Evolutionary conservation across 176 grass and related monocot genomes (phyloP).

Genomic region (Cocos nucifera): DNA sequence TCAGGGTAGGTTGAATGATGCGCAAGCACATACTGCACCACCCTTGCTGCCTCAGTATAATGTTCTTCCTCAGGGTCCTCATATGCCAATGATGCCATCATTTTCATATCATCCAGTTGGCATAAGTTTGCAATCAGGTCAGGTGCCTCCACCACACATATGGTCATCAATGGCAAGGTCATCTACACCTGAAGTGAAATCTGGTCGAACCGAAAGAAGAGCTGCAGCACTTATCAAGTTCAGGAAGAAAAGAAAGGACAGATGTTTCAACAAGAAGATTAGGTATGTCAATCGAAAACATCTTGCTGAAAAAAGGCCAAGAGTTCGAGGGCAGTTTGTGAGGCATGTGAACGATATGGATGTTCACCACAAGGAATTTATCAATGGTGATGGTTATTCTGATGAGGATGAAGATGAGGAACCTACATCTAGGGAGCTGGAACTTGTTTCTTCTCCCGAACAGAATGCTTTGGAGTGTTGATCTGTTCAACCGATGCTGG

Average conservation of each 20-base stretch:
- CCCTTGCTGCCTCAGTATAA: conserved; percentile 51
- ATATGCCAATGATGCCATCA: conserved; percentile 39
- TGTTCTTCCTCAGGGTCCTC: conserved; percentile 46
- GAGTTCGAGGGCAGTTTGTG: conserved; percentile 88
- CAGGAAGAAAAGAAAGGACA: conserved; percentile 81
- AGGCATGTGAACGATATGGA: conserved; percentile 48
- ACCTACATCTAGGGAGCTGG: conserved; percentile 51
- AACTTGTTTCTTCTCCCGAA: conserved; percentile 55
- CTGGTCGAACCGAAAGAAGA: conserved; percentile 45
- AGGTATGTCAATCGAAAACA: conserved; percentile 81
- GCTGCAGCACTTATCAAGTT: conserved; percentile 87
- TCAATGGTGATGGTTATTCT: conserved; percentile 55
- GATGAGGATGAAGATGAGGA: conserved; percentile 65
- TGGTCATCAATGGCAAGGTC: conserved; percentile 40
- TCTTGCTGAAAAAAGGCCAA: conserved; percentile 76
- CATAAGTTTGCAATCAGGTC: conserved; percentile 46
- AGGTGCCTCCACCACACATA: conserved; percentile 33
- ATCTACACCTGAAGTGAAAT: conserved; percentile 37
- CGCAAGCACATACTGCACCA: conserved; percentile 31
- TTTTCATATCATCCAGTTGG: conserved; percentile 53
- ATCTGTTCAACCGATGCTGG: not conserved
- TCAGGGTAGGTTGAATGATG: conserved; percentile 47
- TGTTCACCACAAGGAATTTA: conserved; percentile 25
- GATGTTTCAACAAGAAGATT: conserved; percentile 96
- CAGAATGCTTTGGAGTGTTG: conserved; percentile 17